Conservation (phyloP, 2,329 filamentous ascomycete species). For the Clarireedia hainanense region DNA sequence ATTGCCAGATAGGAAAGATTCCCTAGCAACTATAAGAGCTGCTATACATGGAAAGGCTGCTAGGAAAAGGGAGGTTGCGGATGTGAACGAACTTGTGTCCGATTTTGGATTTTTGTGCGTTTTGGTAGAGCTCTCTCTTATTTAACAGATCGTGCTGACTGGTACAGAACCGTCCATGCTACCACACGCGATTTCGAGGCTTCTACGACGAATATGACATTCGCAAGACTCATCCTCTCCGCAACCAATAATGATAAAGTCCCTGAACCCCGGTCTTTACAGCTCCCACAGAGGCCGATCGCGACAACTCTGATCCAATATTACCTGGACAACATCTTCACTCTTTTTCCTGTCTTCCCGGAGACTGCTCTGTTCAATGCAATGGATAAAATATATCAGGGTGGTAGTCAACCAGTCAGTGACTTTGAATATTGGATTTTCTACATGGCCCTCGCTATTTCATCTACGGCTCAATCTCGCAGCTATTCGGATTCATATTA, state of each 20-base stretch:
- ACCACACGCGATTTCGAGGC: constrained; percentile 91
- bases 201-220: constrained; percentile 82
- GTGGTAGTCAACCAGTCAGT: constrained; percentile 49
- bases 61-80: constrained; percentile 65
- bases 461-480: constrained; percentile 66
- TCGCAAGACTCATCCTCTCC: constrained; percentile 80
- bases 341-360: constrained; percentile 73
- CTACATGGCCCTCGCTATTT: constrained; percentile 83
- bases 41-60: constrained; percentile 58
- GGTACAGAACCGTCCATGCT: constrained; percentile 75
- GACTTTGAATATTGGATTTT: constrained; percentile 77
- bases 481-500: constrained; percentile 59
- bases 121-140: neutral
- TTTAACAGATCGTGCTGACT: neutral
- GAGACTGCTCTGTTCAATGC: constrained; percentile 71
- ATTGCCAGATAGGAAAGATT: constrained; percentile 53
- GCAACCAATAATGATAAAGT: constrained; percentile 68
- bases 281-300: constrained; percentile 63
- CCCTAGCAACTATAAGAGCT: constrained; percentile 51
- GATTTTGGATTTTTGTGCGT: constrained; percentile 85
- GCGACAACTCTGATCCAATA: constrained; percentile 67
- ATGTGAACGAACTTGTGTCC: constrained; percentile 86
- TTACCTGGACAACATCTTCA: constrained; percentile 77
- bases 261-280: constrained; percentile 50
- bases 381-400: constrained; percentile 74